A percentile compares a stretch with the other conserved stretches of the same genome.
Conservation (phyloP, 2,329 filamentous ascomycete genomes). For the Alternaria sp. region DNA sequence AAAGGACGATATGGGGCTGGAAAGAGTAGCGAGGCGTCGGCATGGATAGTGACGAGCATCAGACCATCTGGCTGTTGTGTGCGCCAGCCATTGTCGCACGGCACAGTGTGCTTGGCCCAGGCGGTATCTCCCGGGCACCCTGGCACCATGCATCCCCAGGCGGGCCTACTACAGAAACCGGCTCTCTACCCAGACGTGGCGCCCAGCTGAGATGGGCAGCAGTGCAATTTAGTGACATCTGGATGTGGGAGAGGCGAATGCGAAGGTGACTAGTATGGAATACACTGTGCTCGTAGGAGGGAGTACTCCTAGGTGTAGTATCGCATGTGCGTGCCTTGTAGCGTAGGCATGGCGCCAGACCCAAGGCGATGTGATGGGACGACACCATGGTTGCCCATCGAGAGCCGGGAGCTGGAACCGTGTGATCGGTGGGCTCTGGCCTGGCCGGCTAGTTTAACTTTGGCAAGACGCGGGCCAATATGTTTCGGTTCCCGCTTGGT, state of each 20-base stretch:
- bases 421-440: slow-evolving; percentile 5
- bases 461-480: slow-evolving; percentile 11
- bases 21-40: background rate
- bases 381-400: background rate
- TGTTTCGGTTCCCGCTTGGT: slow-evolving; percentile 6
- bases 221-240: background rate
- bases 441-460: background rate
- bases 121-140: slow-evolving; percentile 4
- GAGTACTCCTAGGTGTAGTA: too few relatives aligned
- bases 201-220: background rate
- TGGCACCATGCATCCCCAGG: slow-evolving; percentile 6
- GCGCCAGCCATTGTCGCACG: slow-evolving; percentile 23
- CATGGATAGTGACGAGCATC: slow-evolving; percentile 15
- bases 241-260: background rate
- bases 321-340: background rate
- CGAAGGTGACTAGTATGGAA: background rate
- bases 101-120: slow-evolving; percentile 5
- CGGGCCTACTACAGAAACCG: background rate
- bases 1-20: background rate
- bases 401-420: slow-evolving; percentile 9
- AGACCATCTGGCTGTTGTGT: slow-evolving; percentile 25
- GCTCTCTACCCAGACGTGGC: background rate
- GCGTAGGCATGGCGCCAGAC: background rate
- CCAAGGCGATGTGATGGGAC: slow-evolving; percentile 1
- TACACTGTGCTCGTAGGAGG: background rate